phyloP scores from a whole-genome alignment of 192 early-diverging fungal species.

The Coemansia sp. region DNA sequence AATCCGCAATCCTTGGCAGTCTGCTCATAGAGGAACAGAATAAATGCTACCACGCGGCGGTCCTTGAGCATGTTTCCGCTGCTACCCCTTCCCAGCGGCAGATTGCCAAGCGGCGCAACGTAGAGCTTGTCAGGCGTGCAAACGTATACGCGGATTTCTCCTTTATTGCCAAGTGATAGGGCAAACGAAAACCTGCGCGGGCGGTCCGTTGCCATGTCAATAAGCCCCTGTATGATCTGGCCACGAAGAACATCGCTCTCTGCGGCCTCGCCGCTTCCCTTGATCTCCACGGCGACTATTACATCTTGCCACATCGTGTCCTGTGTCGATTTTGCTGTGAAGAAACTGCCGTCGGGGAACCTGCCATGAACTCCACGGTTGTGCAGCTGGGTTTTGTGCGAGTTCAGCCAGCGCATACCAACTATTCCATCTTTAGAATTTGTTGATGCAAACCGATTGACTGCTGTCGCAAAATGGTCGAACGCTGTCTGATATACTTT shows the following conservation, averaged over 20 bases:
- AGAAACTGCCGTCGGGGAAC: background rate
- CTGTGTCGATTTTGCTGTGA: background rate
- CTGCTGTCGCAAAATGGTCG: background rate
- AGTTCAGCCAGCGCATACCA: background rate
- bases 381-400: background rate
- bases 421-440: background rate
- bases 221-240: constrained; percentile 2
- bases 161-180: background rate
- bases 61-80: background rate
- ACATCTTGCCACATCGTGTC: background rate
- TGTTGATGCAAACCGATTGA: background rate
- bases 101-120: background rate
- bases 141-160: background rate
- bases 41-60: background rate
- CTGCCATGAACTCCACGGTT: background rate
- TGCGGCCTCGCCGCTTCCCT: background rate
- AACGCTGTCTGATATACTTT: background rate
- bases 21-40: background rate
- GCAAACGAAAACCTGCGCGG: constrained; percentile 3
- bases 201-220: constrained; percentile 1
- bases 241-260: background rate
- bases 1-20: background rate
- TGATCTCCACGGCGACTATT: background rate
- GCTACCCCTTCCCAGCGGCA: background rate
- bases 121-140: background rate